phyloP scores from a whole-genome alignment of 2,329 filamentous ascomycete genomes.

The Aspergillus sp. region DNA sequence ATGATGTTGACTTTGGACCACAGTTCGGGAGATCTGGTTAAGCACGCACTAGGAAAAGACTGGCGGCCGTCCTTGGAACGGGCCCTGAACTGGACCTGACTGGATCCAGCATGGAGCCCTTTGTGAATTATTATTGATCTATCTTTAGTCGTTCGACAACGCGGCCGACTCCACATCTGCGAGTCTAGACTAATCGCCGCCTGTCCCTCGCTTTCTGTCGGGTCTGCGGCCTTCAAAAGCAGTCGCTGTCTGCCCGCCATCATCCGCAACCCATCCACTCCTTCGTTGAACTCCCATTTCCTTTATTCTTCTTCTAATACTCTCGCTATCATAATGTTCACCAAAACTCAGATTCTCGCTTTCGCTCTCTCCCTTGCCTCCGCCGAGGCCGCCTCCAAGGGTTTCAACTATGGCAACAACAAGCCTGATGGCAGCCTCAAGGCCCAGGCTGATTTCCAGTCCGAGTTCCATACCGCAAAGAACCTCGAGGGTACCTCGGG shows the following conservation, averaged over 20 bases:
- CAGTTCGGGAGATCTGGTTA: not conserved
- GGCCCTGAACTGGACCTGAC: no score
- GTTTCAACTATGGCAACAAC: slow-evolving; percentile 51
- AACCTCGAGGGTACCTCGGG: slow-evolving; percentile 33
- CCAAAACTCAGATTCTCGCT: slow-evolving; percentile 34
- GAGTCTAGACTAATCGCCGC: not conserved
- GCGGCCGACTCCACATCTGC: not conserved
- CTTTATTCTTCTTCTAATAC: not conserved
- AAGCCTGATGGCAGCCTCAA: slow-evolving; percentile 43
- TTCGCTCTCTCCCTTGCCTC: slow-evolving; percentile 35
- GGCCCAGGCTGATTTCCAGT: slow-evolving; percentile 44
- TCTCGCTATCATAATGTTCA: slow-evolving; percentile 17
- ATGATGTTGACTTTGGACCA: not conserved
- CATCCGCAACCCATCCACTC: slow-evolving; percentile 8
- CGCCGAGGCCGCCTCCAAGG: slow-evolving; percentile 40
- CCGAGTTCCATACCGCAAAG: slow-evolving; percentile 47
- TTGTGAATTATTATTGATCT: not conserved
- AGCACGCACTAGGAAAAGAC: not conserved
- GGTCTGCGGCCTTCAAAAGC: not conserved
- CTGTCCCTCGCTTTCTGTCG: not conserved
- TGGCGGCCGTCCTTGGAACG: not conserved
- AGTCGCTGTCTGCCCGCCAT: not conserved
- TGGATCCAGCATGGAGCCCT: not conserved
- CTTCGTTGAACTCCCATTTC: slow-evolving; percentile 12
- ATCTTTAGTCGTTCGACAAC: not conserved